These are phyloP conservation scores for Conoideocrella luteorostrata DNA, from an alignment of 2,329 filamentous ascomycete species.

Conservation along the genomic window DNA sequence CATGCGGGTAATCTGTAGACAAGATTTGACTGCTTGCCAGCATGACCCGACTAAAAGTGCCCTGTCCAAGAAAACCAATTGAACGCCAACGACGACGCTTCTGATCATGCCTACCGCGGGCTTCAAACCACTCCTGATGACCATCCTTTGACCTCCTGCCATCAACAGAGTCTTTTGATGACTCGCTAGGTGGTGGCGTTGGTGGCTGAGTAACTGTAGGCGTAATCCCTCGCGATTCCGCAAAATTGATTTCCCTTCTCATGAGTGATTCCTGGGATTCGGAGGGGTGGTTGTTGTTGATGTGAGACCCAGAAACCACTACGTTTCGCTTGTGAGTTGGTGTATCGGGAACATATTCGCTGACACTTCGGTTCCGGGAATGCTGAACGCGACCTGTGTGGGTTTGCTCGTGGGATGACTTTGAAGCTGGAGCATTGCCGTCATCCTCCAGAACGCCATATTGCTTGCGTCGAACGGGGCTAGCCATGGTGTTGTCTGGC, in stretches of 20 bases:
- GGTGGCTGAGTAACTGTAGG: constrained; percentile 56
- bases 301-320: constrained; percentile 61
- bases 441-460: constrained; percentile 36
- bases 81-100: constrained; percentile 74
- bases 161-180: constrained; percentile 39
- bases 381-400: constrained; percentile 33
- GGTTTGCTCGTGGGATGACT: constrained; percentile 10
- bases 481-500: constrained; percentile 34
- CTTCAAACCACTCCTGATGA: constrained; percentile 60
- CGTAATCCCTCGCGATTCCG: constrained; percentile 68
- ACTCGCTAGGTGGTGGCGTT: constrained; percentile 79
- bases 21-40: constrained; percentile 74
- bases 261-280: constrained; percentile 42
- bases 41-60: constrained; percentile 92
- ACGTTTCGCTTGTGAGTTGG: constrained; percentile 65
- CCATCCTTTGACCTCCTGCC: constrained; percentile 34
- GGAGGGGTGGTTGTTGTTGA: constrained; percentile 26
- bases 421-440: constrained; percentile 23
- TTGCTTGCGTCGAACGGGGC: constrained; percentile 50
- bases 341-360: constrained; percentile 77
- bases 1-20: constrained; percentile 34
- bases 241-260: constrained; percentile 74
- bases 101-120: constrained; percentile 57
- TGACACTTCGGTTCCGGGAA: constrained; percentile 73
- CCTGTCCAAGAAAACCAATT: constrained; percentile 76